Base-by-base conservation (phyloP, 2,329 filamentous ascomycete species). In the Colletotrichum musae region DNA sequence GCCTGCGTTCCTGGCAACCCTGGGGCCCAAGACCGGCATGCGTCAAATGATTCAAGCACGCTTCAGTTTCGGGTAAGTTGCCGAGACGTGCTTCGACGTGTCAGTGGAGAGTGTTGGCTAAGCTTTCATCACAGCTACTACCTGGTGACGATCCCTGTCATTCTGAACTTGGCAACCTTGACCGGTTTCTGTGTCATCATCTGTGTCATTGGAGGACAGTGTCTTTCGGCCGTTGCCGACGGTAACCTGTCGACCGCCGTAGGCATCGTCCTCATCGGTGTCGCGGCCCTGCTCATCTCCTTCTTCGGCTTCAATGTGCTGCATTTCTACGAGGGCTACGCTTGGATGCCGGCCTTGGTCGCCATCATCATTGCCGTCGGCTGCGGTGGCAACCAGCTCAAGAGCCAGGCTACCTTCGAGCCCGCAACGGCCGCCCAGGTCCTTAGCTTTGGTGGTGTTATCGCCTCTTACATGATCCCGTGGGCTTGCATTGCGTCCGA, bases 391-490 rank as follows among this genome's bases (percentile, higher is more conserved):
- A 77, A 77, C 48, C 73, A 78, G 48, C 69, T 85, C n/a, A 76
- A 74, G 21, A 62, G 81, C 2, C 84, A 85, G 71, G 79, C 75
- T 2, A 65, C 70, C 16, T 74, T 65, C 1, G 54, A 74, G 47
- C 75, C 80, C 5, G 76, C 86, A 0, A 82, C 83, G 1, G 84
- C 87, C 0, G 75, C 80, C 2, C 78, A 81, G 12, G 78, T 90
- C 2, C 74, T 91, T 5, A 86, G 82, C 36, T 92, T 89, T 71
- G 88, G 84, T 56, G 89, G 88, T 79, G 84, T 91, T 59, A 84
- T 92, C 4, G 88, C 89, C 0, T 87, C 87, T 0, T 91, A 90
- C 74, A 87, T 91, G 82, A 84, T 92, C 2, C 89, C 90, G 0
- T 92, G 87, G 84, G 87, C 84, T 4, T 85, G 84, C 2, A 80